These are phyloP conservation scores for Euphrasia confusa DNA, from an alignment of 257 asterid species.

Conservation along the genomic window DNA sequence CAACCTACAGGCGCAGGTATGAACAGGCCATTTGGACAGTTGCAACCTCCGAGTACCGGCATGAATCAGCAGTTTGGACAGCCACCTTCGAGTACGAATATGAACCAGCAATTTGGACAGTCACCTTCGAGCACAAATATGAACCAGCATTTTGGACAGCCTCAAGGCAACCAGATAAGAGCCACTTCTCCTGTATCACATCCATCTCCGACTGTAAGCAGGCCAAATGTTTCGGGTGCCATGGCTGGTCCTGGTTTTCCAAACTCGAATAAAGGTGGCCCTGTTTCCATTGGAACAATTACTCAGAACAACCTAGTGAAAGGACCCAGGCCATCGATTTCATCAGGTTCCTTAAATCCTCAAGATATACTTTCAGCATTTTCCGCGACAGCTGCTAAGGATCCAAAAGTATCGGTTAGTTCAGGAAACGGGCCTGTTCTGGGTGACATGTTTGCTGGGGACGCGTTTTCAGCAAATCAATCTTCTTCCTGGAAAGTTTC, in stretches of 20 bases:
- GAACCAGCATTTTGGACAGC: slow-evolving; percentile 53
- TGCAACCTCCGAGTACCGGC: slow-evolving; percentile 38
- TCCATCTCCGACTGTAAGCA: slow-evolving; percentile 46
- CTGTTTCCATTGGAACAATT: slow-evolving; percentile 41
- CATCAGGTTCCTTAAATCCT: slow-evolving; percentile 40
- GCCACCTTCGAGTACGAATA: slow-evolving; percentile 40
- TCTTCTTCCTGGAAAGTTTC: slow-evolving; percentile 43
- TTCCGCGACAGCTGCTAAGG: slow-evolving; percentile 36
- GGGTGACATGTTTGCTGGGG: slow-evolving; percentile 54
- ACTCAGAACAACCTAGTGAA: slow-evolving; percentile 38
- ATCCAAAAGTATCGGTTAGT: slow-evolving; percentile 41
- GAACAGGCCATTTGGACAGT: slow-evolving; percentile 39
- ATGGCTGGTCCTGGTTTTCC: slow-evolving; percentile 36
- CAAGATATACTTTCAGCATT: slow-evolving; percentile 44
- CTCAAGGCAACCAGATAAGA: slow-evolving; percentile 55
- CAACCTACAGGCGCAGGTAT: slow-evolving; percentile 29
- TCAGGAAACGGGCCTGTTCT: slow-evolving; percentile 44
- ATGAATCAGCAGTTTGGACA: slow-evolving; percentile 49
- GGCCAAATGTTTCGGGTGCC: slow-evolving; percentile 40
- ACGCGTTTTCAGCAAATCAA: slow-evolving; percentile 52
- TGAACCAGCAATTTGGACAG: slow-evolving; percentile 53
- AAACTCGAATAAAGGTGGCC: slow-evolving; percentile 29
- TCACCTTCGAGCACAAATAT: slow-evolving; percentile 39
- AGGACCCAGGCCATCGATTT: slow-evolving; percentile 42
- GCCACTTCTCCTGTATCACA: slow-evolving; percentile 39